Base-by-base conservation (phyloP, 2,329 filamentous ascomycete genomes). In the Mollisia scopiformis region DNA sequence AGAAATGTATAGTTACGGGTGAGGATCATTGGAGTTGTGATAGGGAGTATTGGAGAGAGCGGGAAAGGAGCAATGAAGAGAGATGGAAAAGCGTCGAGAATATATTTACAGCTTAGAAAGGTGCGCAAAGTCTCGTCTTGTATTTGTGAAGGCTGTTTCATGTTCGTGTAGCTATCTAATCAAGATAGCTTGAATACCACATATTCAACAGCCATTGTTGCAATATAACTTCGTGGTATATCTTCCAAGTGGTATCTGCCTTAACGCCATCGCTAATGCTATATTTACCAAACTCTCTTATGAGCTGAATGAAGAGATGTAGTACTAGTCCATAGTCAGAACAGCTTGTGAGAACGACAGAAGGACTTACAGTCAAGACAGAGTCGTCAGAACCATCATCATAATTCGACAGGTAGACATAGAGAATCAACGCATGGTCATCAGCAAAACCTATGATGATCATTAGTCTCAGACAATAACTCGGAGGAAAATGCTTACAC, bases 371-470 rank as follows among this genome's bases (percentile, higher is more conserved):
- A 49, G 91, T 94, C 58, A 95, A 80, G 30, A 93, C 90, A 2
- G 88, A 89, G 69, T 92, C 88, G 25, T 91, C 88, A 1, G 82
- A 74, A 2, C 81, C 82, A 70, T 88, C 87, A 60, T 92, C 90
- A 55, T 88, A 87, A 67, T 88, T 85, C 14, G 88, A 83, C 31
- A 95, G 81, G 69, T 93, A 95, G 2, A 95, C 92, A 71, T 95
- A 95, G 27, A 95, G 78, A 41, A 95, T 92, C 64, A 96, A 75
- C 2, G 91, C 91, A 73, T 93, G 88, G 56, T 91, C 89, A 71
- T 95, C 83, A 39, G 88, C 88, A 75, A 96, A 93, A 73, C 82
- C 81, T 84, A 47, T 6, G 57, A 13, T n/a, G 50, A 30, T 64
- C 51, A 66, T 74, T 47, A 73, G 59, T 50, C n/a, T n/a, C n/a